phyloP scores from a whole-genome alignment of 306 rosid genomes.

The Biancaea sappan region DNA sequence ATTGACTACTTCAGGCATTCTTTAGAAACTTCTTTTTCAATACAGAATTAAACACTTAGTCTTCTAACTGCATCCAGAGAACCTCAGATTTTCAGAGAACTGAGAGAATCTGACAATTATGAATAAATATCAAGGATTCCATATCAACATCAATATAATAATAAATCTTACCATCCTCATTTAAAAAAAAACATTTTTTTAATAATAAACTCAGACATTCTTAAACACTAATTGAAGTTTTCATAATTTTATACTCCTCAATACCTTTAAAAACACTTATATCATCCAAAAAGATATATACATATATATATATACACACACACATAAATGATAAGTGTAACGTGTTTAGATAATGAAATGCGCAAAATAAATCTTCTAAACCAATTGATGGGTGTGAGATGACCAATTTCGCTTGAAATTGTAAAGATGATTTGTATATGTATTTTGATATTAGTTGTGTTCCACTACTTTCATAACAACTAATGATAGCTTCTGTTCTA shows the following conservation, averaged over 20 bases:
- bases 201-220: background rate
- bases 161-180: background rate
- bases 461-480: background rate
- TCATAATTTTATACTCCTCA: background rate
- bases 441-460: background rate
- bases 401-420: background rate
- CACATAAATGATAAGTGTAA: background rate
- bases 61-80: background rate
- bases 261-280: background rate
- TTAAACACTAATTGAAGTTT: background rate
- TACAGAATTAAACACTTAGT: background rate
- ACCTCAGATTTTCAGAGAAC: background rate
- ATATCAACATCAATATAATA: background rate
- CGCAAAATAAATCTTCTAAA: background rate
- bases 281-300: background rate
- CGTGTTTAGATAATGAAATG: background rate
- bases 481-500: background rate
- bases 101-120: background rate
- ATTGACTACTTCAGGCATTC: background rate
- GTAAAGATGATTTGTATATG: background rate
- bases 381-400: background rate
- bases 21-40: background rate
- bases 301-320: no score
- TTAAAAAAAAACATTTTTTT: background rate
- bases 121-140: background rate